Base-by-base conservation (phyloP, 2,329 filamentous ascomycete species). In the Colletotrichum lini region DNA sequence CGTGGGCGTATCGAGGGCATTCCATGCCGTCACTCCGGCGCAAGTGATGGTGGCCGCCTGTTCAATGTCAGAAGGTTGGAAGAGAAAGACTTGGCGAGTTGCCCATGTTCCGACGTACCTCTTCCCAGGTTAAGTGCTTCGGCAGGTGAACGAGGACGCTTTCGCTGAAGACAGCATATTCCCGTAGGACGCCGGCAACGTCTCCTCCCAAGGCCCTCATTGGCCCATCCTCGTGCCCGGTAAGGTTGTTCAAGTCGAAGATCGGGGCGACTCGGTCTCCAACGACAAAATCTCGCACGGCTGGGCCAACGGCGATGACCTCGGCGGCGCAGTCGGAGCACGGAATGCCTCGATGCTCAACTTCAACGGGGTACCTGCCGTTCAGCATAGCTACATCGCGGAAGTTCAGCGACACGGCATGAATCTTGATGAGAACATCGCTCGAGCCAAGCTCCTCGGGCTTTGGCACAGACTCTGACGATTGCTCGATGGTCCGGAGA, bases 301-400 rank as follows among this genome's bases (percentile, higher is more conserved):
- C 66, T 9, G 58, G 13, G 1, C 77, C 77, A 2, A 75, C 38
- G 12, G 74, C 74, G 10, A 75, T 73, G 4, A 78, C 77, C 70
- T 77, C 74, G 10, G 72, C 76, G 3, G 73, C 70, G 40, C 63
- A 66, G 67, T 77, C 76, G 9, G 75, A 77, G 13, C 54, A 67
- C 0, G 74, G 58, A 26, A 79, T 73, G 45, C 76, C 76, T 4
- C 59, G 42, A 0, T 72, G 57, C 23, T 70, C 18, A 12, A 67
- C 59, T 12, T 66, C 38, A 2, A 70, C 47, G 0, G 74, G 74
- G 66, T 79, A 79, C 10, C 59, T 66, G 6, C 76, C 77, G 64
- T 76, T 63, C n/a, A 78, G 61, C 73, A 79, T 78, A 18, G 47
- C 73, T 1, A 76, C 73, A n/a, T 79, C 77, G 23, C 77, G 74